Conservation (phyloP, 495 filamentous ascomycete genomes). For the Neurospora sp. region DNA sequence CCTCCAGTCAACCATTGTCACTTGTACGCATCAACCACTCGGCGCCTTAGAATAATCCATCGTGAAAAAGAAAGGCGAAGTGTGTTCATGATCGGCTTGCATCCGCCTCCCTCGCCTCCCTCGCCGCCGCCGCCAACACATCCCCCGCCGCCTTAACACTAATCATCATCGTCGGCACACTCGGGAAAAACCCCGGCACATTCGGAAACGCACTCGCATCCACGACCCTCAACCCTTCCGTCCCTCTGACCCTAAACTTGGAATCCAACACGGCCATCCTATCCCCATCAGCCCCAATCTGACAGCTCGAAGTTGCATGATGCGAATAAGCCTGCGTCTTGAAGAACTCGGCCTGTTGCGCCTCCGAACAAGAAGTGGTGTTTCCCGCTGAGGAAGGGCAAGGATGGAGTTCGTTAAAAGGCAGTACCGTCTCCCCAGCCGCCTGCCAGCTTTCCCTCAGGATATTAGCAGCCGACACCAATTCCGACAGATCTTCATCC, state of each 20-base stretch:
- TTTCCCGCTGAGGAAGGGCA: constrained; percentile 16
- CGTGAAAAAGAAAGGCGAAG: background rate
- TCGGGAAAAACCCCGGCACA: constrained; percentile 52
- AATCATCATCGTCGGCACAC: constrained; percentile 51
- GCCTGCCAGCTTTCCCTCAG: constrained; percentile 32
- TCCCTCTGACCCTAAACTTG: constrained; percentile 41
- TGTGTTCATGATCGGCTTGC: background rate
- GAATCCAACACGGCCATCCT: constrained; percentile 39
- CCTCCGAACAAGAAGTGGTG: constrained; percentile 22
- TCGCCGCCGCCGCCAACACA: constrained; percentile 44
- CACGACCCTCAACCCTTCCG: constrained; percentile 40
- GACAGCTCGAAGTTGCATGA: constrained; percentile 38
- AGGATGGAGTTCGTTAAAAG: constrained; percentile 33
- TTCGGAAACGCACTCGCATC: constrained; percentile 44
- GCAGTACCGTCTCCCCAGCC: constrained; percentile 21
- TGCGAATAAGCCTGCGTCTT: constrained; percentile 42
- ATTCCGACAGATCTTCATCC: constrained; percentile 34
- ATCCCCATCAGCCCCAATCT: constrained; percentile 41
- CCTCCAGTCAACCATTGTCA: background rate
- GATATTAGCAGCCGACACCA: constrained; percentile 40
- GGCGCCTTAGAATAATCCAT: background rate
- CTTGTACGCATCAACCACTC: background rate
- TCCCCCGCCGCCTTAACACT: constrained; percentile 54
- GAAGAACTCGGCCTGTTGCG: constrained; percentile 30
- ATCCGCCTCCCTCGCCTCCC: background rate